These are phyloP conservation scores for Ilyonectria robusta DNA, from an alignment of 2,329 filamentous ascomycete species.

Conservation along the genomic window DNA sequence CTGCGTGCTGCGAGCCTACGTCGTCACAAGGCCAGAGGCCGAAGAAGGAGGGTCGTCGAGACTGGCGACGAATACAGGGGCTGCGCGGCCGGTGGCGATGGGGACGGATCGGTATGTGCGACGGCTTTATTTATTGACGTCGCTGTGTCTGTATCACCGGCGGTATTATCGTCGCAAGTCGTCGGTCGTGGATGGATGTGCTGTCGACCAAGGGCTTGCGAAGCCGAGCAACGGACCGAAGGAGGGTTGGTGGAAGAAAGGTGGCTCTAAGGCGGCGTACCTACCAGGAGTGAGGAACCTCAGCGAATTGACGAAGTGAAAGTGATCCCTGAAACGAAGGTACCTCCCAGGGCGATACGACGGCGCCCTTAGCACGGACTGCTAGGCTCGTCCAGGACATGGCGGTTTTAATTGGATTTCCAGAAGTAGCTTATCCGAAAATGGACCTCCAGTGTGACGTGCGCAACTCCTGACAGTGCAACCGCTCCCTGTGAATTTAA, in stretches of 20 bases:
- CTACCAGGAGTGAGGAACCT: slow-evolving; percentile 34
- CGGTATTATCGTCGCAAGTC: background rate
- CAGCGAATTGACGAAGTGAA: slow-evolving; percentile 39
- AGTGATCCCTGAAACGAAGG: slow-evolving; percentile 29
- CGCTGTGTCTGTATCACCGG: background rate
- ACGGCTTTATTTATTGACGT: slow-evolving; percentile 1
- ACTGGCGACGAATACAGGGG: slow-evolving; percentile 16
- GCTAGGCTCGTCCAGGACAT: slow-evolving; percentile 9
- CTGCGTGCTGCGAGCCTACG: slow-evolving; percentile 3
- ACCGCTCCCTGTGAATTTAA: background rate
- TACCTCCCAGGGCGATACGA: slow-evolving; percentile 39
- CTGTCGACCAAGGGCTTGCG: slow-evolving; percentile 10
- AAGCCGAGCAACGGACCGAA: slow-evolving; percentile 10
- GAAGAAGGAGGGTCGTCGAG: slow-evolving; percentile 23
- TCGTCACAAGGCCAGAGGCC: slow-evolving; percentile 9
- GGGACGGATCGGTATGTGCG: slow-evolving; percentile 4
- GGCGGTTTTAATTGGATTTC: slow-evolving; percentile 39
- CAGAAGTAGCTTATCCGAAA: slow-evolving; percentile 21
- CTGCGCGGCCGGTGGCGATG: slow-evolving; percentile 7
- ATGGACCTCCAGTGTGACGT: background rate
- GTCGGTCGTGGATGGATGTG: slow-evolving; percentile 14
- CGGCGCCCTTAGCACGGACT: slow-evolving; percentile 25
- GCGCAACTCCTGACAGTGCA: slow-evolving; percentile 5
- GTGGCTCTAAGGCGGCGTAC: slow-evolving; percentile 36
- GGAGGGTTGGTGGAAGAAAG: slow-evolving; percentile 33